Base-by-base conservation (phyloP, 441 rosid genomes). In the Adansonia rubrostipa region DNA sequence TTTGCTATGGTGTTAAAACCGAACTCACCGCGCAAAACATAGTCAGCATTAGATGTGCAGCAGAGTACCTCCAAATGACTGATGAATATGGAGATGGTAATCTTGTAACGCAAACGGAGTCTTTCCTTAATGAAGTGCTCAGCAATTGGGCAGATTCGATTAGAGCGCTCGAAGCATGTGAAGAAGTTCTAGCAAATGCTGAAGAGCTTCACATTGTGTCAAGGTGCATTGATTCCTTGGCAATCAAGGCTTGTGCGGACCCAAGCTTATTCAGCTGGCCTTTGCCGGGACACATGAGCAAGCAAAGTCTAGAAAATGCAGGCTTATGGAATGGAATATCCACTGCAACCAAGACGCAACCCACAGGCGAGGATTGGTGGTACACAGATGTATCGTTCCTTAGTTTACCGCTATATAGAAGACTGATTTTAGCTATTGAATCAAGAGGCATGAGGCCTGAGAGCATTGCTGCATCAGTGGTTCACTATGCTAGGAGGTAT, bases 301-400 rank as follows among this genome's bases (percentile, higher is more conserved):
- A 62, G 69, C 85, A 81, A 56, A 88, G 86, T 11, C 81, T 85
- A 0, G 84, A 79, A 14, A 77, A 75, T 33, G 4, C 58, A 14
- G 71, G 56, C 11, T 48, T 84, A 15, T 91, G 94, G 95, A 91
- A 91, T 40, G 95, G 95, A 15, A 91, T 89, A 80, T 79, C 89
- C 0, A 77, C 92, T 0, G 83, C 78, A 4, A 79, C 82, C 15
- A 84, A 86, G 79, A 15, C 79, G n/a, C 85, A 86, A 47, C 80
- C 83, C 33, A 73, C 80, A 0, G 85, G 88, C n/a, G 93, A 88
- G 70, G 95, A 88, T 66, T 91, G 95, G 93, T 91, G 95, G 95
- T 87, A 82, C 40, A 85, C 84, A 77, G 95, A 88, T 62, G 88
- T 83, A 54, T 89, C 93, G 3, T 80, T 78, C 71, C 89, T 91